Base-by-base conservation (phyloP, 2,329 filamentous ascomycete genomes). In the Penicillium sp. region DNA sequence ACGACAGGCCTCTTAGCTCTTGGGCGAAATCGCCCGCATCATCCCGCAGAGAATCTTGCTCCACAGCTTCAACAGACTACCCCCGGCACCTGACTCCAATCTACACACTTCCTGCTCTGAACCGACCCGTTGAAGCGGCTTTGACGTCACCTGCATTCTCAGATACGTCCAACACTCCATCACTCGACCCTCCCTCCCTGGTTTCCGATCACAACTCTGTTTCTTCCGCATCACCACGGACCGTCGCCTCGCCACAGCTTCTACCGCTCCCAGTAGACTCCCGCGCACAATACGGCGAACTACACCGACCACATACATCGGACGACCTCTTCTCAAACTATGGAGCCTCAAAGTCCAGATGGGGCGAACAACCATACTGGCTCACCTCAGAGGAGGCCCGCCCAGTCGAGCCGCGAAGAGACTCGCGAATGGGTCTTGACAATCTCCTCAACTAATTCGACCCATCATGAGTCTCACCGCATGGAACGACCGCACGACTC, bases 121-220 rank as follows among this genome's bases (percentile, higher is more conserved):
- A 76, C 71, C 73, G 72, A 46, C 73, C 73, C 47, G 70, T 78
- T 64, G 86, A 90, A 61, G 82, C 83, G 9, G 83, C 88, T 41
- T 82, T 90, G 68, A 86, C 86, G 47, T 91, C 88, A 8, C 89
- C 89, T 15, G 83, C 85, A 56, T 86, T 83, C 67, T 90, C 87
- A 2, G 86, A 89, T 57, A 82, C 85, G 45, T 91, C 89, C 2
- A 79, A 82, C 62, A 77, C 81, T 54, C 83, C 84, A 19, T 84
- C 82, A 2, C 79, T 84, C 17, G 88, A 90, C 49, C 86, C 88
- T 5, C 89, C 89, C 7, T 91, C 90, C 1, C 82, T 92, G 65
- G 83, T 91, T 54, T 92, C 91, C 0, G 91, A 95, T 73, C 81
- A 82, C 30, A 84, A 85, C 65, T 90, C 88, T 1, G 82, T 85